phyloP scores from a whole-genome alignment of 2,329 filamentous ascomycete species.

The Fusarium kyushuense region DNA sequence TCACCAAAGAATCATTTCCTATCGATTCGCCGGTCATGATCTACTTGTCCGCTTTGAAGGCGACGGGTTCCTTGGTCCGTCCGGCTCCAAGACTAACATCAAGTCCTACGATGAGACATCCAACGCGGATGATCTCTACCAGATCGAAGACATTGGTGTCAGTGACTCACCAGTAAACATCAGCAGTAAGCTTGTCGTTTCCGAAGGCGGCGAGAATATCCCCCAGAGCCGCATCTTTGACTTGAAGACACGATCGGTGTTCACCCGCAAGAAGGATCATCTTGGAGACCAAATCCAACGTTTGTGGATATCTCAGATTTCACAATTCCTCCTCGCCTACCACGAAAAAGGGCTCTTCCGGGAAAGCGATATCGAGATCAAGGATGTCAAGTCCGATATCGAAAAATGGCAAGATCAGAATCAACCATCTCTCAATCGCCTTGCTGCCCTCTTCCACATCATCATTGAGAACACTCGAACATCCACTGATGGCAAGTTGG shows the following conservation, averaged over 20 bases:
- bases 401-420: constrained; percentile 54
- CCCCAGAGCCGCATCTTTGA: constrained; percentile 56
- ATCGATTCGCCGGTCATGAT: too few relatives aligned
- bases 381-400: constrained; percentile 49
- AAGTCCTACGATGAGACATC: too few relatives aligned
- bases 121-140: too few relatives aligned
- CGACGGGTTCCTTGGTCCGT: too few relatives aligned
- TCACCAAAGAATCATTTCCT: too few relatives aligned
- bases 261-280: constrained; percentile 34
- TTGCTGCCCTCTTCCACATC: constrained; percentile 45
- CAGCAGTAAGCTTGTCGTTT: constrained; percentile 23
- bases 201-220: constrained; percentile 44
- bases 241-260: constrained; percentile 57
- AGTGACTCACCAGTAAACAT: not conserved
- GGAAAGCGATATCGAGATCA: constrained; percentile 50
- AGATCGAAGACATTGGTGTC: constrained; percentile 23
- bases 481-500: constrained; percentile 37
- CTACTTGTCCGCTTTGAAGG: too few relatives aligned
- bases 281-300: constrained; percentile 56
- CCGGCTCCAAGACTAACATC: too few relatives aligned
- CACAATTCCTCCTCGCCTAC: constrained; percentile 57
- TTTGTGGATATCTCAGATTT: constrained; percentile 57
- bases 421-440: constrained; percentile 46
- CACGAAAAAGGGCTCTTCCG: constrained; percentile 54
- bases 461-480: constrained; percentile 29